Base-by-base conservation (phyloP, 768 basidiomycete species). In the Agrocybe chaxingu region DNA sequence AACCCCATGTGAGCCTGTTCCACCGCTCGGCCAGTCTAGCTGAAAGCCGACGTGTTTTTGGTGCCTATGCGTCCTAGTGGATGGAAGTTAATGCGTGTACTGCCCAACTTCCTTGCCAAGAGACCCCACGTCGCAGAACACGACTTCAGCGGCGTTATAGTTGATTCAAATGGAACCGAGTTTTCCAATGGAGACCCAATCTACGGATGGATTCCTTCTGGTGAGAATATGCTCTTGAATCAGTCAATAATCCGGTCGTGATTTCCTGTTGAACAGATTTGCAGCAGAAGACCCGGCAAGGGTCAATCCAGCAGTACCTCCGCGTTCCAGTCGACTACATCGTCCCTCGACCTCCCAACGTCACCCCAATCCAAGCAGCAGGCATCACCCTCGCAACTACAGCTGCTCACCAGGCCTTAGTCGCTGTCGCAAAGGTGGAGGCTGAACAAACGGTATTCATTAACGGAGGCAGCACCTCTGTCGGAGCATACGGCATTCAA, bases 401-500 rank as follows among this genome's bases (percentile, higher is more conserved):
- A 40, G 88, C 88, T 0, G 82, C 85, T 0, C 75, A 81, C 50
- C 76, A 82, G 52, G 77, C 71, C 0, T 72, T 90, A 5, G 67
- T 79, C 39, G 60, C 72, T 0, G 61, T 70, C 1, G 78, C 69
- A 0, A 69, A 76, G 29, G 62, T 87, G n/a, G 77, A 86, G 60
- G 58, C 69, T 18, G 81, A 78, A 1, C 82, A 84, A 57, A 73
- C 74, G 24, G 24, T 24, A 5, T 77, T 89, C 58, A 69, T 91
- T 56, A 83, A 86, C 50, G 87, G 87, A 0, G 88, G 85, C 1
- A 82, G 81, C 41, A 80, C 83, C 1, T 67, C 81, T 11, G 85
- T 88, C 2, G 88, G 88, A 3, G 67, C 73, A 13, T 77, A 76
- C 52, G 86, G 84, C 0, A 84, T 89, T 44, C 85, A 89, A 62